A percentile compares a stretch with the other conserved stretches of the same genome.
phyloP scores from a whole-genome alignment of 768 basidiomycete species.

The Dendrothele bispora region DNA sequence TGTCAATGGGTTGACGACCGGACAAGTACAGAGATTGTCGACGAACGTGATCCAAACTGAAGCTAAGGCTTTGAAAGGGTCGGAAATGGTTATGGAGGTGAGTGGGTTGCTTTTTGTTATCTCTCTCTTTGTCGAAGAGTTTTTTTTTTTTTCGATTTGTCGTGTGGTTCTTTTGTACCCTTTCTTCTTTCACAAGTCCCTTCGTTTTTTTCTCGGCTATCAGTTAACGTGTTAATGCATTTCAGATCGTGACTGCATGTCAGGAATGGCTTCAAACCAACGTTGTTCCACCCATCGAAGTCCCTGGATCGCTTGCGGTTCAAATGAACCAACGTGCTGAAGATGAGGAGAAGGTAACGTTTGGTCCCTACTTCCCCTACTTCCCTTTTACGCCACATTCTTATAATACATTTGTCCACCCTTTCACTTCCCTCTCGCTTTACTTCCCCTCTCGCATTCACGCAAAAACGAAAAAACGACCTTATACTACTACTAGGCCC shows the following conservation, averaged over 20 bases:
- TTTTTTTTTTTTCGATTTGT: no score
- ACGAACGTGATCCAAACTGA: conserved; percentile 65
- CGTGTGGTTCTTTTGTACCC: background rate
- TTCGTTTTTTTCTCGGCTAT: no score
- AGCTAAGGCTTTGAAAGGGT: conserved; percentile 62
- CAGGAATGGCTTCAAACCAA: conserved; percentile 72
- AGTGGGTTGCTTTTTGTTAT: no score
- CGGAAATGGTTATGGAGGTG: conserved; percentile 81
- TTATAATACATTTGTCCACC: no score
- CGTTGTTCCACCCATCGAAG: conserved; percentile 57
- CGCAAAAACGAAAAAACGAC: background rate
- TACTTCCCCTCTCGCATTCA: background rate
- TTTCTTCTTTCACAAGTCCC: background rate
- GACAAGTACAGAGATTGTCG: conserved; percentile 56
- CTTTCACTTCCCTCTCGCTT: background rate
- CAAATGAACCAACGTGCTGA: conserved; percentile 76
- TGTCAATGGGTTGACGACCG: conserved; percentile 53
- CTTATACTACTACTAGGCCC: no score
- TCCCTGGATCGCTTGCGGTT: conserved; percentile 68
- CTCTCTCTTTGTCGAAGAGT: no score
- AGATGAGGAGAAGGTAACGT: conserved; percentile 67
- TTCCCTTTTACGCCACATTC: no score
- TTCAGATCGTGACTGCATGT: conserved; percentile 61
- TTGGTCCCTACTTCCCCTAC: conserved; percentile 17
- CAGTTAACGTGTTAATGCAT: no score